These are phyloP conservation scores for Saturnispora saitoi DNA, from an alignment of 805 yeast species.

Conservation along the genomic window DNA sequence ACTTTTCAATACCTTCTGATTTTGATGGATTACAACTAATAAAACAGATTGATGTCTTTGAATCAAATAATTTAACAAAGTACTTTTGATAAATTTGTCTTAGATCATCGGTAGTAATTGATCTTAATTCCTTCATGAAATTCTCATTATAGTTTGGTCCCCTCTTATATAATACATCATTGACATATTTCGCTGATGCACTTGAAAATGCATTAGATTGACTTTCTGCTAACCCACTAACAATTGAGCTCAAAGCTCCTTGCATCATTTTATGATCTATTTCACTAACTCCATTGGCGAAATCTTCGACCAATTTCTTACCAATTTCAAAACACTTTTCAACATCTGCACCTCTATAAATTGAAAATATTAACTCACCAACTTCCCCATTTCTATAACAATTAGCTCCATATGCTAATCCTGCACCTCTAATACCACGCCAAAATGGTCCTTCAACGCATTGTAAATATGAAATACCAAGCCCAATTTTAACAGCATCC, in stretches of 20 bases:
- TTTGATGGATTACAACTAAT: conserved; percentile 68
- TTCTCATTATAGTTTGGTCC: conserved; percentile 55
- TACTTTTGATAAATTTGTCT: conserved; percentile 44
- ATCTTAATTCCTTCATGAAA: conserved; percentile 45
- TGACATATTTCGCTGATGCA: conserved; percentile 56
- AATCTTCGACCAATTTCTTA: conserved; percentile 52
- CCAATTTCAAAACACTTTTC: conserved; percentile 53
- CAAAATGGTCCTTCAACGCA: conserved; percentile 96
- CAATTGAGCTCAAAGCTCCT: conserved; percentile 71
- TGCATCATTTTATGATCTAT: conserved; percentile 55
- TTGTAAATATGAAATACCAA: conserved; percentile 69
- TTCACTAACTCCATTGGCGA: conserved; percentile 41
- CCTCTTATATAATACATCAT: conserved; percentile 56
- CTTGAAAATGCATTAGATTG: conserved; percentile 62
- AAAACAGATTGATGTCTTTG: conserved; percentile 50
- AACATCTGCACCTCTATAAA: conserved; percentile 82
- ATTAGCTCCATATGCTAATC: conserved; percentile 84
- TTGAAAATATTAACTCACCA: conserved; percentile 55
- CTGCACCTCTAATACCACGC: conserved; percentile 92
- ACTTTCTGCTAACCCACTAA: conserved; percentile 57
- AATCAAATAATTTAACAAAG: conserved; percentile 55
- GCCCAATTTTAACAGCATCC: conserved; percentile 61
- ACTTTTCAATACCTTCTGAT: conserved; percentile 35
- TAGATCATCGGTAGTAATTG: conserved; percentile 47
- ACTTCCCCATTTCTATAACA: conserved; percentile 51